Base-by-base conservation (phyloP, 331 rosid genomes). In the Erythrophleum ivorense region DNA sequence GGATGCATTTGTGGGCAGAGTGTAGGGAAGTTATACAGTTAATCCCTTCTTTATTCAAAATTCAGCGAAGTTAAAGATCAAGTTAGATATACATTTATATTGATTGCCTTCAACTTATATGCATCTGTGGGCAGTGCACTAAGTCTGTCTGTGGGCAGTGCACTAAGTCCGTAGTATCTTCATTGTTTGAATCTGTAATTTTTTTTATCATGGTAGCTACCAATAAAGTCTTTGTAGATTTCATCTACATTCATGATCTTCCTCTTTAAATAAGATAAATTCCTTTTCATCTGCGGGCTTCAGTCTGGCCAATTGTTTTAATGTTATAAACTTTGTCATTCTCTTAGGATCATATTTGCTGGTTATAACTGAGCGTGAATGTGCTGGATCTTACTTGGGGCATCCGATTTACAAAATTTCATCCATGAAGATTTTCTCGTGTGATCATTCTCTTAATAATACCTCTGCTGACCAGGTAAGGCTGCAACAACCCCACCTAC, bases 371-470 rank as follows among this genome's bases (percentile, higher is more conserved):
- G 90, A 81, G 58, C 83, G 84, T 45, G 88, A 91, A 81, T 78
- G 75, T 75, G 91, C 86, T 52, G 98, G 98, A 64, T 81, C 94
- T 40, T 92, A 91, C 84, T 54, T 92, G 94, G 97, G 98, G 67
- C 87, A 91, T 88, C 89, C 95, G 3, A 90, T 94, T 78, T 91
- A 12, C 81, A 92, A 85, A 85, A 66, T 94, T 74, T 75, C 91
- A 43, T 87, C 91, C 15, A 36, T 92, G 87, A 92, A 90, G 86
- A 83, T 90, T 87, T 90, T 88, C 59, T 89, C 98, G 4, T 94
- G 97, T 71, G 91, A 94, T 84, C 91, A 86, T 86, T 85, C 97
- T 54, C 87, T 88, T 12, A 72, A 55, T 59, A 89, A 83, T 78
- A 83, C 90, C 75, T 59, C 93, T 83, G 64, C 81, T 65, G 95